Base-by-base conservation (phyloP, 164 flowering plant species). In the Piper betle region DNA sequence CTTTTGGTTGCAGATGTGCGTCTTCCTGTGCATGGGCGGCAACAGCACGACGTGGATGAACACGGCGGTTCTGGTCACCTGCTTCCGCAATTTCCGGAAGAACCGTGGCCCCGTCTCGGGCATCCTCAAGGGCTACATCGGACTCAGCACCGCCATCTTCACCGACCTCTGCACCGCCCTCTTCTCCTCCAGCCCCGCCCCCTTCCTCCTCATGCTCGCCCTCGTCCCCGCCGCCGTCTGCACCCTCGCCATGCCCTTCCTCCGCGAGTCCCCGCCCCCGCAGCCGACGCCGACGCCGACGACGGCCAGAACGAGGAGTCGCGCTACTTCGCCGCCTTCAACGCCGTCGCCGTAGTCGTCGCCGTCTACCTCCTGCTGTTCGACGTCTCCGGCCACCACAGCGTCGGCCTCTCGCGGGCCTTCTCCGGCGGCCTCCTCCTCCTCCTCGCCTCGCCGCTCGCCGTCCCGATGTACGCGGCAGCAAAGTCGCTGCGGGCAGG, bases 1-100 rank as follows among this genome's bases (percentile, higher is more conserved):
- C 37, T 68, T 25, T 3, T 2, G 4, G 6, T 41, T 41, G 52
- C 78, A 88, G 92, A 87, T 87, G 97, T 79, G 87, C 52, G 69
- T 89, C 39, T 83, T 83, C 58, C 63, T 90, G 37, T 85, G 92
- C 58, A 62, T 90, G 87, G 97, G 97, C 64, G 97, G 94, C 4
- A 90, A 90, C 78, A 89, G 94, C 70, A 85, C 90, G 5, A 87
- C 97, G 5, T 90, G 97, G 97, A 90, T 90, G 97, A 25, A 25
- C 33, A 25, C 33, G 33, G 33, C 33, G 33, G 33, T 25, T 25
- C 33, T 25, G 33, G 33, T 89, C 18, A 87, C 97, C 1, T 89
- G 90, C 66, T 82, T 89, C 57, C 67, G 97, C 2, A 89, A 89
- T 72, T 90, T 90, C 81, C 68, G 87, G 18, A 75, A 69, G 20